Evolutionary conservation across 495 filamentous ascomycete species (phyloP), one percentile per base, ranked within the genome.

Genomic region (Penicillium manginii): DNA sequence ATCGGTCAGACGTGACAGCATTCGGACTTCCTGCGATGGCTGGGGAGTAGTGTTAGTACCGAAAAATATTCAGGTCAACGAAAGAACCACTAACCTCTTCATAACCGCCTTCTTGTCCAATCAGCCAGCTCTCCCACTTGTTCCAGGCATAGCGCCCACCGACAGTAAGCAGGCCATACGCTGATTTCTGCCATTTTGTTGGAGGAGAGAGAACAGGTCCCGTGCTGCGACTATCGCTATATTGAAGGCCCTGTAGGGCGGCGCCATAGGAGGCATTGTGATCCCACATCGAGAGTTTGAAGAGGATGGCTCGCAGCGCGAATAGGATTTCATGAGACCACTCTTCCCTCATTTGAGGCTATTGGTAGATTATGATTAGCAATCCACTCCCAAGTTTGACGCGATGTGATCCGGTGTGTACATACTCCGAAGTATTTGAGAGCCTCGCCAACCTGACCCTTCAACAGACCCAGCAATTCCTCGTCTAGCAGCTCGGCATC

Each of bases 281-380:
- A 69, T 98, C 93, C 94, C 94, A 99, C 50, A 98, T 90, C 1
- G 89, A 89, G 58, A 99, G 82, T 71, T 98, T 98, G 79, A 96
- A 99, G 15, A 99, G 78, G 2, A 92, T 78, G 7, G 87, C 84
- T 12, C 96, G 84, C 53, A 99, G 80, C 1, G 77, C 81, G 19
- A 96, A 78, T 52, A 88, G 79, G 45, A 98, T 93, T 73, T 98
- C 94, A 43, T 91, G 79, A 4, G 87, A 87, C 88, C 89, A 97
- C 50, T 96, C 90, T 65, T 96, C 91, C 47, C 82, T 75, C 47
- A 89, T 59, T 70, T 87, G 81, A 59, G 84, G 66, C 83, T 87
- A 19, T 57, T 22, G 4, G 2, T 8, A 4, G 2, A 43, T 17
- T 3, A 22, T 19, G 1, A 15, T 63, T 54, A 63, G 51, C 33